These are phyloP conservation scores for Wakefieldia striispora DNA, from an alignment of 768 basidiomycete species.

Conservation along the genomic window DNA sequence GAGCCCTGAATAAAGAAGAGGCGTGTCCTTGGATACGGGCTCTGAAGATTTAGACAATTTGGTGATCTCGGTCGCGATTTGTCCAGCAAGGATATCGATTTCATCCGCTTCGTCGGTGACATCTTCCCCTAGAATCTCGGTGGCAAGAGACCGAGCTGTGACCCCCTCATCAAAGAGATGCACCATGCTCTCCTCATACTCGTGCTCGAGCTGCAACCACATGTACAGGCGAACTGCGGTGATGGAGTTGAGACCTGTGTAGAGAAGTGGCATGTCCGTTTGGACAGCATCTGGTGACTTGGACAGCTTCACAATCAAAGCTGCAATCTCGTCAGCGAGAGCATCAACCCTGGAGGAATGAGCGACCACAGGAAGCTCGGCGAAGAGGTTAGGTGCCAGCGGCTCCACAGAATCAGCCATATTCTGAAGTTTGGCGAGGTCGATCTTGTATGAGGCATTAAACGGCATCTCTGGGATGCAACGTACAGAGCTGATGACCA, in stretches of 20 bases:
- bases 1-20: constrained; percentile 34
- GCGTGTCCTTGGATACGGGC: constrained; percentile 32
- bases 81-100: constrained; percentile 22
- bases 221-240: constrained; percentile 29
- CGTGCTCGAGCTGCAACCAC: constrained; percentile 34
- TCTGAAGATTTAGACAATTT: constrained; percentile 27
- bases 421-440: constrained; percentile 27
- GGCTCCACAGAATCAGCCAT: constrained; percentile 16
- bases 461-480: constrained; percentile 29
- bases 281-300: constrained; percentile 26
- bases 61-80: constrained; percentile 33
- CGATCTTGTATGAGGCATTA: constrained; percentile 32
- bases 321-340: constrained; percentile 34
- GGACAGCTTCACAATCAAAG: constrained; percentile 31
- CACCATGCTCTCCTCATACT: constrained; percentile 29
- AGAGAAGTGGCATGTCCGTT: constrained; percentile 31
- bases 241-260: constrained; percentile 33
- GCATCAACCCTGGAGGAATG: constrained; percentile 15
- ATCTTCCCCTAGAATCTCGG: constrained; percentile 26
- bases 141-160: constrained; percentile 28
- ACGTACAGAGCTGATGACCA: constrained; percentile 25
- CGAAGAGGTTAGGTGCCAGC: constrained; percentile 17
- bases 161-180: constrained; percentile 32
- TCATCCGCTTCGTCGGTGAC: background rate
- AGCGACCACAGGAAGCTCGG: constrained; percentile 2